These are phyloP conservation scores for Mangifera indica DNA, from an alignment of 345 rosid species.

Conservation along the genomic window DNA sequence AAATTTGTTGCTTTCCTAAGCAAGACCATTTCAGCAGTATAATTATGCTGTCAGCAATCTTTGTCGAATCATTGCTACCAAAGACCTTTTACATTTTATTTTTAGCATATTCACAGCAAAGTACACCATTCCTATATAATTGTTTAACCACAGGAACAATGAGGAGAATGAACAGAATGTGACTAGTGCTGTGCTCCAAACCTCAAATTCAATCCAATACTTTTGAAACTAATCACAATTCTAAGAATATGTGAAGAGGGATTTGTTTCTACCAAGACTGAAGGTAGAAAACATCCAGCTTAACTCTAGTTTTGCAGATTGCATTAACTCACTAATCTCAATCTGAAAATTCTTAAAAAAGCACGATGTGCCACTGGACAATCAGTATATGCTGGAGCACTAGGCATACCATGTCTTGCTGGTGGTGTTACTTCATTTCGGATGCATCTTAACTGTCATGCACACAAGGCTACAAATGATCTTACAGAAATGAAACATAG, in stretches of 20 bases:
- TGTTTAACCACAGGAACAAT: too few species aligned
- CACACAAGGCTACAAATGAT: not conserved
- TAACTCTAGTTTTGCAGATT: not conserved
- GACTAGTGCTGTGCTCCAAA: too few species aligned
- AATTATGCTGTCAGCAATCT: not conserved
- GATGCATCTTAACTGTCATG: not conserved
- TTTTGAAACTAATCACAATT: too few species aligned
- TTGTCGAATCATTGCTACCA: not conserved
- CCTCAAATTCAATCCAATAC: too few species aligned
- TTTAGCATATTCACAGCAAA: too few species aligned
- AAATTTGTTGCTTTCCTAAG: not conserved
- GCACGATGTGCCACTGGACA: not conserved
- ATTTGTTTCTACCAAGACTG: too few species aligned
- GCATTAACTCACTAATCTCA: not conserved
- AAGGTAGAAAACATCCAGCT: too few species aligned
- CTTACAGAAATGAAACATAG: not conserved
- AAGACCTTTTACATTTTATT: too few species aligned
- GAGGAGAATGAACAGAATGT: too few species aligned
- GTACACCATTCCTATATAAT: too few species aligned
- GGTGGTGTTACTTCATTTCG: not conserved
- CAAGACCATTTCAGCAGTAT: not conserved
- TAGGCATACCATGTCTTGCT: not conserved
- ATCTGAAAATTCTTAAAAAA: not conserved
- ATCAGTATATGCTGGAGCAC: not conserved
- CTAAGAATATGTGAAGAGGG: not conserved